Percentiles rank a stretch among this genome's conserved stretches.
These are phyloP conservation scores for Gypsophila paniculata DNA, from an alignment of 179 eudicot species.

Conservation along the genomic window DNA sequence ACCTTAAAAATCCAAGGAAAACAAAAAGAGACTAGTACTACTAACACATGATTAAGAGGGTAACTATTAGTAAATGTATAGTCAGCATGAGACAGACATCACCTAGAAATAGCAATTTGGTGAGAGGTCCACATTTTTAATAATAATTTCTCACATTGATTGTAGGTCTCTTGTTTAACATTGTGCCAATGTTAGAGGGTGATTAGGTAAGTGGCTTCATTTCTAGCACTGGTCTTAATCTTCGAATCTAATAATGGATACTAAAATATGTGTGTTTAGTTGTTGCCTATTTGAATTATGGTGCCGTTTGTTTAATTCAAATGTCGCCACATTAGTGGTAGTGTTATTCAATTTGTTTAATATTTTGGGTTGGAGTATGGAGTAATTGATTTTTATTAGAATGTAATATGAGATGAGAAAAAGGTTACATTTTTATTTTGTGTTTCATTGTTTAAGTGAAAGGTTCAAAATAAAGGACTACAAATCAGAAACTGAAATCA, in stretches of 20 bases:
- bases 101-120: slow-evolving; percentile 12
- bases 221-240: not conserved
- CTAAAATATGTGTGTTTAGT: not conserved
- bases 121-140: slow-evolving; percentile 14
- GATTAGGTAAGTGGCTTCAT: slow-evolving; percentile 7
- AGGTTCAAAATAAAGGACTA: no score
- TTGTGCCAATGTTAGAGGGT: slow-evolving; percentile 3
- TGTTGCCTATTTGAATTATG: slow-evolving; percentile 4
- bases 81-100: slow-evolving; percentile 18
- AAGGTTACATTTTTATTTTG: no score
- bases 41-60: not conserved
- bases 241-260: not conserved
- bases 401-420: no score
- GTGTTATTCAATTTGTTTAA: no score
- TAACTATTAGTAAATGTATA: not conserved
- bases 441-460: no score
- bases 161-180: slow-evolving; percentile 5
- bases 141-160: not conserved
- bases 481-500: no score
- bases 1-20: not conserved
- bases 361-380: no score
- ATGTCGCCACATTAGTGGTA: no score
- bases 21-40: not conserved
- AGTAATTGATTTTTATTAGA: no score
- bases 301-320: no score